Conservation (phyloP, 2,329 filamentous ascomycete species). For the Alternaria consortialis region DNA sequence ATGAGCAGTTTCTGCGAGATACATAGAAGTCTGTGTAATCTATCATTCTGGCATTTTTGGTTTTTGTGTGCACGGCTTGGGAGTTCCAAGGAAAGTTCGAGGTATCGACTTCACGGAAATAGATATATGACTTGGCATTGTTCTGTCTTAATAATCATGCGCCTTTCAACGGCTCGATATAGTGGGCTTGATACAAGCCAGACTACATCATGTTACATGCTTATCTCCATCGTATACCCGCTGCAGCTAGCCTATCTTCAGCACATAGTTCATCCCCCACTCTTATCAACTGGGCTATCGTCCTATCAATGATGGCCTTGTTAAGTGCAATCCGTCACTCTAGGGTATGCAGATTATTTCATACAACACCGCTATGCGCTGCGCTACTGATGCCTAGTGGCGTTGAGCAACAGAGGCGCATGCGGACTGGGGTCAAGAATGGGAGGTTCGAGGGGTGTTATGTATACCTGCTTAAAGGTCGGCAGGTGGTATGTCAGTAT, state of each 20-base stretch:
- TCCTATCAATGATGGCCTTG: neutral
- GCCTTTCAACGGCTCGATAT: neutral
- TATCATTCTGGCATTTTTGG: neutral
- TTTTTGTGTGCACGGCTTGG: neutral
- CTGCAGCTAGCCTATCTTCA: neutral
- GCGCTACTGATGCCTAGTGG: neutral
- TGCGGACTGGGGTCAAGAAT: neutral
- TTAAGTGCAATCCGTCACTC: neutral
- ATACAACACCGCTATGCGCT: neutral
- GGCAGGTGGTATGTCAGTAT: neutral
- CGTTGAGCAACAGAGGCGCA: neutral
- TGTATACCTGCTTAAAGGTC: neutral
- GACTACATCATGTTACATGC: neutral
- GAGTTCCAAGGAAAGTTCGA: neutral
- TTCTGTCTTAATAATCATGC: neutral
- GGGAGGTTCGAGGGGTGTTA: neutral
- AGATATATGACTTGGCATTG: neutral
- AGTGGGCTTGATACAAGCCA: neutral
- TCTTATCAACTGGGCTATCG: conserved; percentile 8
- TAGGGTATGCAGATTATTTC: neutral
- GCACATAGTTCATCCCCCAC: conserved; percentile 9
- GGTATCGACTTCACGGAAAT: neutral
- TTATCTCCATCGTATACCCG: conserved; percentile 7
- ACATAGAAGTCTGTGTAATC: conserved; percentile 11
- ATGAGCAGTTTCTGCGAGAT: conserved; percentile 56